phyloP scores from a whole-genome alignment of 495 filamentous ascomycete genomes.

The Hyaloscypha bicolor region DNA sequence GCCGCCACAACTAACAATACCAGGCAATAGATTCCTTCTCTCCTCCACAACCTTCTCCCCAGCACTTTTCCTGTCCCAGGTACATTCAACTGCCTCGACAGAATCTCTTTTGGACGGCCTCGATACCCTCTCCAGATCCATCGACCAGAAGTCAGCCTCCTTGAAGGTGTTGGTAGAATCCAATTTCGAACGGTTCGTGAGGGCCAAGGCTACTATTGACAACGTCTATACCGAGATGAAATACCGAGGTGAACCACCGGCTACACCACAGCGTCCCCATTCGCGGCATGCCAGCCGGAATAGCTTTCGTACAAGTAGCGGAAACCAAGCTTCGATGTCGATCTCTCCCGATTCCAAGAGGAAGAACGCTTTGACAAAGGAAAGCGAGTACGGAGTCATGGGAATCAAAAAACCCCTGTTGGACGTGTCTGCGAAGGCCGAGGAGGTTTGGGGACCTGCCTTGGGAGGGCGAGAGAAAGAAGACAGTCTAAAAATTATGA shows the following conservation, averaged over 20 bases:
- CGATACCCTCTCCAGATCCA: slow-evolving; percentile 80
- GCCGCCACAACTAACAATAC: slow-evolving; percentile 9
- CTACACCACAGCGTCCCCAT: slow-evolving; percentile 45
- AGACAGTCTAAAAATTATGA: slow-evolving; percentile 74
- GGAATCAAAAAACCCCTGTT: slow-evolving; percentile 85
- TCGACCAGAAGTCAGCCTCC: slow-evolving; percentile 95
- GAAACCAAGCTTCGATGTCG: slow-evolving; percentile 34
- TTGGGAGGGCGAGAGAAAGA: slow-evolving; percentile 91
- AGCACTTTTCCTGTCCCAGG: slow-evolving; percentile 85
- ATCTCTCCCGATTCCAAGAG: slow-evolving; percentile 50
- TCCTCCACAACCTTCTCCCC: slow-evolving; percentile 96
- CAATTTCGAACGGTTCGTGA: slow-evolving; percentile 97
- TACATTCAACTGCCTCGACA: slow-evolving; percentile 81
- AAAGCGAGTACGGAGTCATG: slow-evolving; percentile 91
- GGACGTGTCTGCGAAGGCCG: slow-evolving; percentile 88
- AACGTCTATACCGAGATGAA: slow-evolving; percentile 99
- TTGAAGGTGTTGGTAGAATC: slow-evolving; percentile 94
- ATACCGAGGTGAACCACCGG: slow-evolving; percentile 71
- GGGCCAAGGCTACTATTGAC: slow-evolving; percentile 95
- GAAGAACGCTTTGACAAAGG: slow-evolving; percentile 90
- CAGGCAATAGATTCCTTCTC: slow-evolving; percentile 88
- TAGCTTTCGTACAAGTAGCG: slow-evolving; percentile 58
- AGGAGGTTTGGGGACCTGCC: slow-evolving; percentile 96
- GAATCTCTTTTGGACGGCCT: slow-evolving; percentile 77
- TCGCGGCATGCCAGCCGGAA: slow-evolving; percentile 64